These are phyloP conservation scores for Nannochloropsis gaditana DNA, from an alignment of 108 stramenopile species.

Conservation along the genomic window DNA sequence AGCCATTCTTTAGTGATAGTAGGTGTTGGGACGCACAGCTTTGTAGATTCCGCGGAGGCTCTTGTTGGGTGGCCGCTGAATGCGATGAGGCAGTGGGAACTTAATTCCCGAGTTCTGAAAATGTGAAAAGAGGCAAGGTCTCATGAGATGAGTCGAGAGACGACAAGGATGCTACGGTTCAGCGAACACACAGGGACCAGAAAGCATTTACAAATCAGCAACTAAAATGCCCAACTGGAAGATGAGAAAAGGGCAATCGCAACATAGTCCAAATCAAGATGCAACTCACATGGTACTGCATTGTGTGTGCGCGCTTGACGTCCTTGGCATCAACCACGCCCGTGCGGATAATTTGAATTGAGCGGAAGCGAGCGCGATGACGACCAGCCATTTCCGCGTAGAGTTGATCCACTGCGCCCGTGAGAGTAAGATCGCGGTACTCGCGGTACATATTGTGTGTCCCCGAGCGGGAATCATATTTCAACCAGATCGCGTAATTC, in stretches of 20 bases:
- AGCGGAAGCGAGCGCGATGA: conserved; percentile 94
- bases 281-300: conserved; percentile 65
- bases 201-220: background rate
- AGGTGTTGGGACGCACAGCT: conserved; percentile 58
- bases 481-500: conserved; percentile 99
- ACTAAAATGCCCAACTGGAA: background rate
- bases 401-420: conserved; percentile 93
- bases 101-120: conserved; percentile 68
- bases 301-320: conserved; percentile 73
- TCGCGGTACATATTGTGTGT: conserved; percentile 99
- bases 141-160: background rate
- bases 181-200: background rate
- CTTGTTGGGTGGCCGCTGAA: conserved; percentile 66
- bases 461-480: conserved; percentile 95
- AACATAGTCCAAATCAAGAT: background rate
- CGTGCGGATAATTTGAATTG: conserved; percentile 98
- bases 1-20: conserved; percentile 48
- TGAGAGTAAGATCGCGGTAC: conserved; percentile 90
- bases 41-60: conserved; percentile 54
- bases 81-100: conserved; percentile 97
- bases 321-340: conserved; percentile 76
- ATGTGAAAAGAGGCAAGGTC: background rate
- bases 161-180: background rate
- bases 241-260: background rate
- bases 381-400: conserved; percentile 99